Evolutionary conservation across 208 protist species (phyloP).

Genomic region (Leptomonas pyrrhocoris): DNA sequence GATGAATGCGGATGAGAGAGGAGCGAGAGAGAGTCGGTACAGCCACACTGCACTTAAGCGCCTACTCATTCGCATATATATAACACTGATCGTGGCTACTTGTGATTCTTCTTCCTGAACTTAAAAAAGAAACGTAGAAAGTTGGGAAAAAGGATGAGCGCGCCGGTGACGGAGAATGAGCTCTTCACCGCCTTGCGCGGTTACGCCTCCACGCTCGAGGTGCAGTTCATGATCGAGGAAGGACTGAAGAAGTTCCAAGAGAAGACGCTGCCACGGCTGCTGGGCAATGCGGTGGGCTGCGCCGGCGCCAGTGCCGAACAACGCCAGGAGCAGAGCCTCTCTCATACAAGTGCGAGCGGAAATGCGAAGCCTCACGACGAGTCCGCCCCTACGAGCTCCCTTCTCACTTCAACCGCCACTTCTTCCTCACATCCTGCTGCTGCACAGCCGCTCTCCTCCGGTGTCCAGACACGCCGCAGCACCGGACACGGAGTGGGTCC

Average conservation of each 20-base stretch:
- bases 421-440: background rate
- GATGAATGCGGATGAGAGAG: too few relatives aligned
- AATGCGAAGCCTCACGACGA: background rate
- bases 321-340: background rate
- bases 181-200: constrained; percentile 44
- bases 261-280: constrained; percentile 27
- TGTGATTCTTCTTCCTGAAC: background rate
- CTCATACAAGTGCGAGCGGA: background rate
- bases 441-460: background rate
- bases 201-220: constrained; percentile 59
- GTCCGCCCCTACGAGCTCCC: background rate
- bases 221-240: constrained; percentile 70
- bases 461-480: background rate
- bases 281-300: background rate
- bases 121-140: background rate
- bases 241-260: constrained; percentile 38
- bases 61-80: too few relatives aligned
- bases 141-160: constrained; percentile 19
- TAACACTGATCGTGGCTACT: too few relatives aligned
- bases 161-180: constrained; percentile 28
- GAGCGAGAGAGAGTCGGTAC: too few relatives aligned
- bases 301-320: background rate
- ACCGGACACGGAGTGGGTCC: constrained; percentile 31
- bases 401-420: background rate
- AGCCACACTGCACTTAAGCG: too few relatives aligned